Conservation (phyloP, 202 grass and related monocot species). For the Carex sylvatica region DNA sequence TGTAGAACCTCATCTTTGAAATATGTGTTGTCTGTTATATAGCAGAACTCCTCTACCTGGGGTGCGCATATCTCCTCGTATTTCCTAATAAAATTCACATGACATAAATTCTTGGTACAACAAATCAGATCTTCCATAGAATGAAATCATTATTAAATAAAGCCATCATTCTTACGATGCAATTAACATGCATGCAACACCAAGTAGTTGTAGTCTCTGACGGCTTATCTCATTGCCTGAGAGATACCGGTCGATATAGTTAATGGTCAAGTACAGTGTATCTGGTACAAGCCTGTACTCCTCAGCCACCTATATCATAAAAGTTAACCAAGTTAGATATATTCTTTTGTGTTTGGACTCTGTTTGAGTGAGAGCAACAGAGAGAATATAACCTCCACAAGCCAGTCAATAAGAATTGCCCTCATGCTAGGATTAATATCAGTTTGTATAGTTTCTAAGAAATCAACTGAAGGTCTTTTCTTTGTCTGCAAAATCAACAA, state of each 20-base stretch:
- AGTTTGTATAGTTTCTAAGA: constrained; percentile 89
- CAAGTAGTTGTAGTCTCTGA: constrained; percentile 85
- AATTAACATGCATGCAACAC: constrained; percentile 94
- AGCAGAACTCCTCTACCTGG: constrained; percentile 99
- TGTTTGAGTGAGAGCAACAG: background rate
- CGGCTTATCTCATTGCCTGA: constrained; percentile 92
- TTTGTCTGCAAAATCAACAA: constrained; percentile 48
- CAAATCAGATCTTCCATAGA: background rate
- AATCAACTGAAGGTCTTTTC: constrained; percentile 79
- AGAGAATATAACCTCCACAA: constrained; percentile 75
- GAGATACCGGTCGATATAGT: constrained; percentile 87
- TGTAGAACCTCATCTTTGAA: constrained; percentile 97
- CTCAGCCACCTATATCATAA: constrained; percentile 63
- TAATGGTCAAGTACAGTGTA: constrained; percentile 86
- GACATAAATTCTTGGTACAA: constrained; percentile 12
- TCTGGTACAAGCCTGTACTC: constrained; percentile 95
- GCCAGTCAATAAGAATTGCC: constrained; percentile 94
- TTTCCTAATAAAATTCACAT: constrained; percentile 57
- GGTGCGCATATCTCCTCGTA: constrained; percentile 98
- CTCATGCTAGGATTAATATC: constrained; percentile 94
- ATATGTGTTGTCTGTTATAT: constrained; percentile 98
- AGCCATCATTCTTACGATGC: constrained; percentile 64
- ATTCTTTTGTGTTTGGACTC: background rate
- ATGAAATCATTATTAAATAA: background rate
- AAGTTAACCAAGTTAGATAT: background rate